These are phyloP conservation scores for Teratosphaeria gauchensis DNA, from an alignment of 2,329 filamentous ascomycete genomes.

Conservation along the genomic window DNA sequence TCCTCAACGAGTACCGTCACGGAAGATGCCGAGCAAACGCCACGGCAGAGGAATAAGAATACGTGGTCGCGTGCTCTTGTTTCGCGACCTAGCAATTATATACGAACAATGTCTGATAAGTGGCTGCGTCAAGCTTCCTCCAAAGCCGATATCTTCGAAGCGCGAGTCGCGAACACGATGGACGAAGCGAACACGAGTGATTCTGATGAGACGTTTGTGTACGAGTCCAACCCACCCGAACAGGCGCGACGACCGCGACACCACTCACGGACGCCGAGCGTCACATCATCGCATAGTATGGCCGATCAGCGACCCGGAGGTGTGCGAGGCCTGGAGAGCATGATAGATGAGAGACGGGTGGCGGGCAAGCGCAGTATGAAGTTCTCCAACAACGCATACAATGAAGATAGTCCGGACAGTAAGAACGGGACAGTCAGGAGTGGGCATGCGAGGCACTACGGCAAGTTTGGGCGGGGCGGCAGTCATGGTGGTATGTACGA, in stretches of 20 bases:
- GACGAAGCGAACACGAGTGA: slow-evolving; percentile 95
- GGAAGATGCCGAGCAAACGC: background rate
- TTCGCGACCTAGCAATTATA: slow-evolving; percentile 5
- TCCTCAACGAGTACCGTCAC: background rate
- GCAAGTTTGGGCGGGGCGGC: slow-evolving; percentile 62
- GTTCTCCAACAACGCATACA: slow-evolving; percentile 73
- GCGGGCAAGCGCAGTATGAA: slow-evolving; percentile 90
- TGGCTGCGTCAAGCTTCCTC: slow-evolving; percentile 58
- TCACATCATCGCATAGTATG: slow-evolving; percentile 68
- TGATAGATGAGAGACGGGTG: slow-evolving; percentile 56
- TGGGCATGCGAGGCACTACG: slow-evolving; percentile 68
- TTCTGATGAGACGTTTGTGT: slow-evolving; percentile 97
- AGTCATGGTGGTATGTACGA: slow-evolving; percentile 64
- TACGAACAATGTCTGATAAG: slow-evolving; percentile 18
- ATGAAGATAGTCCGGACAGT: slow-evolving; percentile 39
- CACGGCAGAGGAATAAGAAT: background rate
- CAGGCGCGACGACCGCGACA: slow-evolving; percentile 57
- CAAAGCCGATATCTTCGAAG: slow-evolving; percentile 96
- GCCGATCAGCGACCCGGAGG: slow-evolving; percentile 45
- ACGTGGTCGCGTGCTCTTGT: background rate
- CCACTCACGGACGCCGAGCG: slow-evolving; percentile 89
- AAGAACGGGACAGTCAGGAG: slow-evolving; percentile 35
- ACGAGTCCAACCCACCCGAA: slow-evolving; percentile 85
- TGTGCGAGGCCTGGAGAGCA: slow-evolving; percentile 55
- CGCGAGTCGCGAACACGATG: slow-evolving; percentile 89